Evolutionary conservation across 176 grass and related monocot species (phyloP).

Genomic region (Thinopyrum elongatum): DNA sequence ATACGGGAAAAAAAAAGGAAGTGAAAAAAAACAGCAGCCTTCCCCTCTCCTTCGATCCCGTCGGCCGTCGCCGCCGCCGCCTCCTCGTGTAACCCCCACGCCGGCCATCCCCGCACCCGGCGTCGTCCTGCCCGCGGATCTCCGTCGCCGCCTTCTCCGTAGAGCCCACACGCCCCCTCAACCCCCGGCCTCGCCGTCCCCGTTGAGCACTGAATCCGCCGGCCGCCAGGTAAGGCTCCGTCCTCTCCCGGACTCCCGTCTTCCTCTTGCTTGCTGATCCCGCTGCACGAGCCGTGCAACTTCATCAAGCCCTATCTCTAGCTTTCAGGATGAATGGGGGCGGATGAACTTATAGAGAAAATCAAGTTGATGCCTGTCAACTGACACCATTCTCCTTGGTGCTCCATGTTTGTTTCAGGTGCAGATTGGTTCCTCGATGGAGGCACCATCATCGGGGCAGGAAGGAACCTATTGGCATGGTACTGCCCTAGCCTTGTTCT

Average conservation of each 20-base stretch:
- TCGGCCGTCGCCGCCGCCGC: too few species aligned
- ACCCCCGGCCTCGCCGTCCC: not conserved
- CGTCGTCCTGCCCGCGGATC: too few species aligned
- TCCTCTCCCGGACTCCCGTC: not conserved
- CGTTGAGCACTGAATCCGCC: not conserved
- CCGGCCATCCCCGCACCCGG: too few species aligned
- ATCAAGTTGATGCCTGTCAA: not conserved
- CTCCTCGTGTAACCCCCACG: too few species aligned
- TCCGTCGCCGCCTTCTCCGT: not conserved
- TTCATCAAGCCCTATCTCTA: not conserved
- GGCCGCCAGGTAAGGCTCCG: not conserved
- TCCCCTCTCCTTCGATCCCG: too few species aligned
- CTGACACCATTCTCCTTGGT: not conserved
- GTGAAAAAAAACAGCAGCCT: too few species aligned
- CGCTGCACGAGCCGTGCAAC: not conserved
- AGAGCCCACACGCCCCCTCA: not conserved
- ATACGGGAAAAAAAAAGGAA: too few species aligned
- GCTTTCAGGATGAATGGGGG: not conserved
- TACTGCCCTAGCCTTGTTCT: constrained; percentile 2
- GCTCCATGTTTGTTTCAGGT: not conserved
- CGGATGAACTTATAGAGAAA: not conserved
- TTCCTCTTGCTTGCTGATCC: not conserved
- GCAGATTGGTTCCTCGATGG: constrained; percentile 19
- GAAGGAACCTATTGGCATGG: not conserved
- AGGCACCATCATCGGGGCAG: not conserved